Conservation (phyloP, 495 filamentous ascomycete genomes). For the Podospora didyma region DNA sequence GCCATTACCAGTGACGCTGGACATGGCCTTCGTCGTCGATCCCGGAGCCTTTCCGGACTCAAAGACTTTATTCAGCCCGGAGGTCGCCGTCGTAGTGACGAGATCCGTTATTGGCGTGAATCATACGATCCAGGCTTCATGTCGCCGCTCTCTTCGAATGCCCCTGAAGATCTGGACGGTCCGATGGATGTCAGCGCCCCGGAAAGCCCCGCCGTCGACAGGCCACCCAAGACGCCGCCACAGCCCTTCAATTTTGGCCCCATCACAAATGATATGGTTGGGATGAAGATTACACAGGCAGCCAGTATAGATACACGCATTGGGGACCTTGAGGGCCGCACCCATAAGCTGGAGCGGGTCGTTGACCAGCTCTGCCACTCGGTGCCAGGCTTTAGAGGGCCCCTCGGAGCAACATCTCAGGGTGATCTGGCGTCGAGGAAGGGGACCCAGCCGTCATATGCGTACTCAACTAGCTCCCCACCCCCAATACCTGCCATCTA, state of each 20-base stretch:
- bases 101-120: slow-evolving; percentile 55
- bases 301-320: slow-evolving; percentile 49
- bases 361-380: slow-evolving; percentile 40
- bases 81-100: slow-evolving; percentile 49
- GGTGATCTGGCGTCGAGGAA: not conserved
- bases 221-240: slow-evolving; percentile 35
- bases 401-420: slow-evolving; percentile 20
- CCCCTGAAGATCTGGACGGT: slow-evolving; percentile 37
- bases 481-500: slow-evolving; percentile 26
- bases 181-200: slow-evolving; percentile 30
- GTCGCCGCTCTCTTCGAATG: slow-evolving; percentile 46
- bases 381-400: slow-evolving; percentile 32
- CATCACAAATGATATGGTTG: slow-evolving; percentile 39
- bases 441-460: slow-evolving; percentile 7
- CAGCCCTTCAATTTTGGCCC: slow-evolving; percentile 52
- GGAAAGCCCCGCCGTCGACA: slow-evolving; percentile 28
- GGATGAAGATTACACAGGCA: slow-evolving; percentile 53
- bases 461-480: slow-evolving; percentile 25
- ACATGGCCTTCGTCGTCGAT: slow-evolving; percentile 39
- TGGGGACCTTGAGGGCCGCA: slow-evolving; percentile 37
- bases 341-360: slow-evolving; percentile 46
- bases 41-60: slow-evolving; percentile 51
- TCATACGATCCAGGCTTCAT: slow-evolving; percentile 44
- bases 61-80: slow-evolving; percentile 29
- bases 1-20: slow-evolving; percentile 48